Evolutionary conservation across 2,329 filamentous ascomycete genomes (phyloP).

Genomic region (Cryphonectria japonica): DNA sequence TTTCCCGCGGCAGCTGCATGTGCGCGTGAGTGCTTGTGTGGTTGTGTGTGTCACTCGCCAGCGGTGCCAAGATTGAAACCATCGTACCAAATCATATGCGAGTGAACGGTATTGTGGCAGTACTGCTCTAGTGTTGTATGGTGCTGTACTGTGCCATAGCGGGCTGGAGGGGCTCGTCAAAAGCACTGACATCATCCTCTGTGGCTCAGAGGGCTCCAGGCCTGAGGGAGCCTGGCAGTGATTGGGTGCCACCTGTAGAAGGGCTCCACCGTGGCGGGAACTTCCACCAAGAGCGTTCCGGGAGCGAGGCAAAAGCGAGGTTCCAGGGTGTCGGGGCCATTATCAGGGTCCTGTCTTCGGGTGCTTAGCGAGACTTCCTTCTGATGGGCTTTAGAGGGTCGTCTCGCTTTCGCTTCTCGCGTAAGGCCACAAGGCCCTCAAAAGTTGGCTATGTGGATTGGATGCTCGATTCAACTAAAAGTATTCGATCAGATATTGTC

Average conservation of each 20-base stretch:
- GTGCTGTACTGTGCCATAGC: neutral
- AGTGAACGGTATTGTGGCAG: neutral
- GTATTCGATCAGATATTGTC: neutral
- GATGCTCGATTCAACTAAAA: neutral
- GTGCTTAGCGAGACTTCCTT: neutral
- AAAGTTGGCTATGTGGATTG: neutral
- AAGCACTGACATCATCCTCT: slow-evolving; percentile 12
- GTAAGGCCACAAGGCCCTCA: neutral
- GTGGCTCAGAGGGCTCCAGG: slow-evolving; percentile 4
- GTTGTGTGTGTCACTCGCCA: neutral
- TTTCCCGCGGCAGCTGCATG: neutral
- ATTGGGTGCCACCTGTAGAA: slow-evolving; percentile 6
- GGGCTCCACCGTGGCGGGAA: slow-evolving; percentile 6
- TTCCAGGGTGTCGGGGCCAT: neutral
- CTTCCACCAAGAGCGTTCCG: neutral
- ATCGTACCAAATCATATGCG: neutral
- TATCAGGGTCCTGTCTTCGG: too few relatives aligned
- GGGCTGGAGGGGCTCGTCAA: neutral
- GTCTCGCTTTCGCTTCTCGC: neutral
- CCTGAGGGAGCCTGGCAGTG: neutral
- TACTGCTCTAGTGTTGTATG: neutral
- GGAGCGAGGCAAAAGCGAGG: neutral
- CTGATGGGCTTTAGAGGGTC: neutral
- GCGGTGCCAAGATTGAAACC: neutral
- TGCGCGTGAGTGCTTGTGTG: neutral